phyloP scores from a whole-genome alignment of 352 stramenopile species.

The Pythium utonaiense region DNA sequence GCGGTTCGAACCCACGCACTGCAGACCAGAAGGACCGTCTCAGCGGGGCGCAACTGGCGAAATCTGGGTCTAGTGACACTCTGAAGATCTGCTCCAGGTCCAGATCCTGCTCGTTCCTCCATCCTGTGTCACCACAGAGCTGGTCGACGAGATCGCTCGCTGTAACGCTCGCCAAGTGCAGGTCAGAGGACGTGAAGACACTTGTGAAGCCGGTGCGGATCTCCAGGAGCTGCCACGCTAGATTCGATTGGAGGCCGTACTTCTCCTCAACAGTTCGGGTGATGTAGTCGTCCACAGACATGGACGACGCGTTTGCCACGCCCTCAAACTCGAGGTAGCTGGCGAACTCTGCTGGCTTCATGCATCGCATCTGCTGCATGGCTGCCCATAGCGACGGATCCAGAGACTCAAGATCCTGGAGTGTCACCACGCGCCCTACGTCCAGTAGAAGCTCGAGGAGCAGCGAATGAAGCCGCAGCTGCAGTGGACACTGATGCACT shows the following conservation, averaged over 20 bases:
- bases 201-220: slow-evolving; percentile 43
- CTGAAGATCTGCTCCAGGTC: slow-evolving; percentile 45
- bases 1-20: slow-evolving; percentile 48
- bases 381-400: slow-evolving; percentile 42
- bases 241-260: slow-evolving; percentile 37
- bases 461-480: slow-evolving; percentile 36
- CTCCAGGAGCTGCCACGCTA: slow-evolving; percentile 47
- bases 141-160: slow-evolving; percentile 32
- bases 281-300: slow-evolving; percentile 52
- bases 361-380: slow-evolving; percentile 42
- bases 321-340: slow-evolving; percentile 60
- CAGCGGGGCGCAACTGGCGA: slow-evolving; percentile 41
- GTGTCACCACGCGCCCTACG: slow-evolving; percentile 23
- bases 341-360: slow-evolving; percentile 45
- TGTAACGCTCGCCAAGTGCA: slow-evolving; percentile 2
- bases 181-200: slow-evolving; percentile 30
- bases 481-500: slow-evolving; percentile 30
- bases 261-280: slow-evolving; percentile 38
- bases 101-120: slow-evolving; percentile 30
- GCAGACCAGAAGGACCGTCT: slow-evolving; percentile 43
- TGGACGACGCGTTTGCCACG: slow-evolving; percentile 10
- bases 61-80: slow-evolving; percentile 54
- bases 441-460: slow-evolving; percentile 53
- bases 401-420: slow-evolving; percentile 46
- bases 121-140: slow-evolving; percentile 24